Conservation (phyloP, 345 rosid species). For the Eucalyptus polybractea region DNA sequence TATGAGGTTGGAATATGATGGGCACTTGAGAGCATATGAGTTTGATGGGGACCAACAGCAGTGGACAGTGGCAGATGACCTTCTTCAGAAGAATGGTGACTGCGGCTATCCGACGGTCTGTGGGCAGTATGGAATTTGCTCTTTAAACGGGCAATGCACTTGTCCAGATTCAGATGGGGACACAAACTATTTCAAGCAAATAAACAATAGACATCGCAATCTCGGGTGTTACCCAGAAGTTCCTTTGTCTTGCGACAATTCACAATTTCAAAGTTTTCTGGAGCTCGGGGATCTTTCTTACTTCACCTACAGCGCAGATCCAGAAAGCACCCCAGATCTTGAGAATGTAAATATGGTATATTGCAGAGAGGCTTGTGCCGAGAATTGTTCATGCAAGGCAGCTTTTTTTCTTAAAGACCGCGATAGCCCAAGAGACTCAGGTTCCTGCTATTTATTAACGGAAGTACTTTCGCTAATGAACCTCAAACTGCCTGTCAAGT, state of each 20-base stretch:
- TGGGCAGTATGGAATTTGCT: not conserved
- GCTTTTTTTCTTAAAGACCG: not conserved
- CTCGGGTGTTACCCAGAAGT: not conserved
- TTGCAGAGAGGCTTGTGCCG: not conserved
- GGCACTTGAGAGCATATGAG: conserved; percentile 8
- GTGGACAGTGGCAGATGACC: not conserved
- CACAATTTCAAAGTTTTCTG: not conserved
- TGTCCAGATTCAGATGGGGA: not conserved
- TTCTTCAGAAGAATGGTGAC: not conserved
- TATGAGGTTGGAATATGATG: conserved; percentile 7
- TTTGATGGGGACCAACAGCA: not conserved
- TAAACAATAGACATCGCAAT: not conserved
- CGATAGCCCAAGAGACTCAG: not conserved
- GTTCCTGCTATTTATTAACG: conserved; percentile 2
- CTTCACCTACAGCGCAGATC: not conserved
- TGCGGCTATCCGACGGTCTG: not conserved
- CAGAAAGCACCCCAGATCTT: not conserved
- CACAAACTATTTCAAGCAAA: not conserved
- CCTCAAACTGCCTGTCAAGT: not conserved
- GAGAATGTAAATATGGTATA: not conserved
- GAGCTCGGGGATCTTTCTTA: not conserved
- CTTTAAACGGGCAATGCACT: not conserved
- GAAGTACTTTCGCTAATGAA: not conserved
- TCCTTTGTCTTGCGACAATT: not conserved
- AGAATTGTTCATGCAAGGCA: conserved; percentile 16